Conservation (phyloP, 1,284 basidiomycete genomes). For the Microbotryum silenes-acaulis region DNA sequence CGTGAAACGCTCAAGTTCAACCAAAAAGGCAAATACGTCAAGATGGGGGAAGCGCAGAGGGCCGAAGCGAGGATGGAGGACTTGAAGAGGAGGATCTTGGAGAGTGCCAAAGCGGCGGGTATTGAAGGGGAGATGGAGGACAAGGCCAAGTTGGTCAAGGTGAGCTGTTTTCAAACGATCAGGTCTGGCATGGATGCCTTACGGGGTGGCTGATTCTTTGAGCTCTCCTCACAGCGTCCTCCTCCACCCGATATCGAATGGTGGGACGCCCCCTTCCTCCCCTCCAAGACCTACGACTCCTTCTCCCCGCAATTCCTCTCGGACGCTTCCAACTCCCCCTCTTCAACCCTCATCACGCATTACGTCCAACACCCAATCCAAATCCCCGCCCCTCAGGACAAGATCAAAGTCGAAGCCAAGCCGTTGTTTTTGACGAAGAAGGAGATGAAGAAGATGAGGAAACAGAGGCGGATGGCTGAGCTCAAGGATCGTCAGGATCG, state of each 20-base stretch:
- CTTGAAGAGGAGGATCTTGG: constrained; percentile 84
- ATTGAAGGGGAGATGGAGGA: constrained; percentile 84
- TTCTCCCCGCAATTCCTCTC: constrained; percentile 56
- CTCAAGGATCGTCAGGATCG: constrained; percentile 91
- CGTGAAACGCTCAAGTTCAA: constrained; percentile 75
- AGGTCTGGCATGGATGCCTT: neutral
- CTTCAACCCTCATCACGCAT: constrained; percentile 70
- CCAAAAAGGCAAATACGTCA: constrained; percentile 80
- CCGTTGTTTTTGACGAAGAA: constrained; percentile 81
- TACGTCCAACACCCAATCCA: constrained; percentile 97
- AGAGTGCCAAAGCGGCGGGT: constrained; percentile 84
- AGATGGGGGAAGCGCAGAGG: constrained; percentile 72
- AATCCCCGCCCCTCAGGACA: constrained; percentile 82
- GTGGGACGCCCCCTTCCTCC: constrained; percentile 91
- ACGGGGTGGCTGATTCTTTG: constrained; percentile 3
- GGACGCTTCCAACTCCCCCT: constrained; percentile 38
- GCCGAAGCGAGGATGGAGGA: constrained; percentile 70
- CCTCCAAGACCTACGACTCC: constrained; percentile 69
- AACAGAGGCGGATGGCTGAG: constrained; percentile 77
- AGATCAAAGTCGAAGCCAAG: constrained; percentile 64
- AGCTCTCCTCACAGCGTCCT: constrained; percentile 51
- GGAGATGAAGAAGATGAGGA: constrained; percentile 96
- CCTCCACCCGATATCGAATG: constrained; percentile 86
- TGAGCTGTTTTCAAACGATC: constrained; percentile 39
- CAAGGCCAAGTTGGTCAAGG: constrained; percentile 77